Evolutionary conservation across 2,329 filamentous ascomycete genomes (phyloP).

Genomic region (Chalaropsis thielavioides): DNA sequence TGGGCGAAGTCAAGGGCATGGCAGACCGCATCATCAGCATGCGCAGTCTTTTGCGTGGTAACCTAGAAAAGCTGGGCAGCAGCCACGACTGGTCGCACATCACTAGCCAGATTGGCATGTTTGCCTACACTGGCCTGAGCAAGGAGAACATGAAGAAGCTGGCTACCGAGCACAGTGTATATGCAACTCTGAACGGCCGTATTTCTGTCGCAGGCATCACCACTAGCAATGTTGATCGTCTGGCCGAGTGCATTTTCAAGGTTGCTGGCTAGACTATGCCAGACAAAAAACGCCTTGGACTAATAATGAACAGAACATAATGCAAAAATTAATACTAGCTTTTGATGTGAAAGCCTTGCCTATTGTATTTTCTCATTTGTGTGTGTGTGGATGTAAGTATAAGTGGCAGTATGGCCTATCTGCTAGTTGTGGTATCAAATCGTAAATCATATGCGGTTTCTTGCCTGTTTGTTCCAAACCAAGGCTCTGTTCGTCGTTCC

Average conservation of each 20-base stretch:
- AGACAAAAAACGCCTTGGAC: neutral
- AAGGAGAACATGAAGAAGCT: constrained; percentile 82
- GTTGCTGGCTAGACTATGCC: constrained; percentile 47
- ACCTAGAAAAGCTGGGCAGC: constrained; percentile 87
- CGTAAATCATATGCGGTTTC: neutral
- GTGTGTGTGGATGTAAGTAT: neutral
- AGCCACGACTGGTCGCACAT: constrained; percentile 99
- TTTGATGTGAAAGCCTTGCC: neutral
- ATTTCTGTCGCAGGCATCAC: constrained; percentile 81
- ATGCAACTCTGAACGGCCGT: constrained; percentile 84
- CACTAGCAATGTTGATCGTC: constrained; percentile 59
- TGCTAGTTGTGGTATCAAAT: neutral
- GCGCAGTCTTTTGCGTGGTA: constrained; percentile 84
- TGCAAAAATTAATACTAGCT: constrained; percentile 14
- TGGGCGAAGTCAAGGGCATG: constrained; percentile 95
- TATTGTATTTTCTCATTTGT: neutral
- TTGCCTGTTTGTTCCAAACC: neutral
- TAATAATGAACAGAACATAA: neutral
- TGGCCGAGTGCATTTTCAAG: constrained; percentile 74
- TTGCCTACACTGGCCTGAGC: constrained; percentile 89
- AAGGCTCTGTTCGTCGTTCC: neutral
- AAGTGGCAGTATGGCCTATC: neutral
- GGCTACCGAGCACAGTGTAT: constrained; percentile 92
- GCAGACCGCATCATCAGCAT: constrained; percentile 98
- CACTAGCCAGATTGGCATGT: constrained; percentile 98